Conservation (phyloP, 2,329 filamentous ascomycete genomes). For the Neodidymelliopsis sp. region DNA sequence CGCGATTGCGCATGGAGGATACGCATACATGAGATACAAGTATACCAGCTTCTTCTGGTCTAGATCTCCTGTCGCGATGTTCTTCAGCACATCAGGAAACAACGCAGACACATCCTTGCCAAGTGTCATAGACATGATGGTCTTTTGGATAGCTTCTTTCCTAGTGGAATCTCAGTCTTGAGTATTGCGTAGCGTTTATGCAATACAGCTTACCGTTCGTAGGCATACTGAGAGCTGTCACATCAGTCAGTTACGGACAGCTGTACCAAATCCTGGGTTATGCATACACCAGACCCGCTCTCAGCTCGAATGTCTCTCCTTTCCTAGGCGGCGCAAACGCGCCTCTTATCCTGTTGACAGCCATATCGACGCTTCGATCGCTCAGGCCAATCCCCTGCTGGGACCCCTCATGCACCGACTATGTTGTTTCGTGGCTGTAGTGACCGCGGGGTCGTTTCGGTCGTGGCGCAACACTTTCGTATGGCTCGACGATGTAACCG, state of each 20-base stretch:
- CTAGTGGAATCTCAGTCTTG: conserved; percentile 55
- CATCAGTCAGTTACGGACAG: conserved; percentile 46
- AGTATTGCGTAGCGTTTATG: neutral
- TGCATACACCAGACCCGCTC: conserved; percentile 80
- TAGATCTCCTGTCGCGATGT: conserved; percentile 91
- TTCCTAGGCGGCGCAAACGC: conserved; percentile 93
- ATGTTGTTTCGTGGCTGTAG: conserved; percentile 13
- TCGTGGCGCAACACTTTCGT: conserved; percentile 8
- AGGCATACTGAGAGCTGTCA: conserved; percentile 91
- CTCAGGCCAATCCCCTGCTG: conserved; percentile 39
- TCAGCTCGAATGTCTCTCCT: conserved; percentile 97
- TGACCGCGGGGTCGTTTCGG: conserved; percentile 1
- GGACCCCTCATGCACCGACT: conserved; percentile 45
- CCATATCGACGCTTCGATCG: conserved; percentile 66
- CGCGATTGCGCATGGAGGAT: neutral
- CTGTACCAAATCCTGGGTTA: conserved; percentile 10
- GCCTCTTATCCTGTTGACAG: conserved; percentile 93
- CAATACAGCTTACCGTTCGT: conserved; percentile 70
- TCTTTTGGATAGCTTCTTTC: conserved; percentile 99
- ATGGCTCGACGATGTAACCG: neutral
- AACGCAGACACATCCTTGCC: conserved; percentile 98
- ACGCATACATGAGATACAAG: conserved; percentile 80
- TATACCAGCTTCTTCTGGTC: conserved; percentile 99
- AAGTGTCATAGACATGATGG: conserved; percentile 99
- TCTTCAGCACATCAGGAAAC: conserved; percentile 98